Percentiles rank a stretch among this genome's conserved stretches.
These are phyloP conservation scores for Nemania abortiva DNA, from an alignment of 2,329 filamentous ascomycete genomes.

Conservation along the genomic window DNA sequence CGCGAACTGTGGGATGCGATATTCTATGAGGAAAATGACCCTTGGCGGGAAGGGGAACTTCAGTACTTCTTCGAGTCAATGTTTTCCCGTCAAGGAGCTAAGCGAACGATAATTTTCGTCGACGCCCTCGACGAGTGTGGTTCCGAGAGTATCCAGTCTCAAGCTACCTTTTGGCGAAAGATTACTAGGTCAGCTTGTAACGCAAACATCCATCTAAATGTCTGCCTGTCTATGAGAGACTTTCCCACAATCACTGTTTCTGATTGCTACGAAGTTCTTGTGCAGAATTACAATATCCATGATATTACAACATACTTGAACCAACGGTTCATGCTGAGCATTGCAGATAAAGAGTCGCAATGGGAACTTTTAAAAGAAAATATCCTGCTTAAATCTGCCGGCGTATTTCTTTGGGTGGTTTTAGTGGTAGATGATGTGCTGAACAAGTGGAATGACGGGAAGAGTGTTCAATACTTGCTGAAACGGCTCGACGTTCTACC, in stretches of 20 bases:
- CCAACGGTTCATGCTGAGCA: neutral
- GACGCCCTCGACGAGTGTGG: conserved; percentile 14
- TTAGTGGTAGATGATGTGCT: conserved; percentile 2
- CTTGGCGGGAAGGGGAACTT: neutral
- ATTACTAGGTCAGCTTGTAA: neutral
- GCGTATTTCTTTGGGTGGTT: too few species aligned
- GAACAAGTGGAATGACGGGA: neutral
- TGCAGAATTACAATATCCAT: conserved; percentile 3
- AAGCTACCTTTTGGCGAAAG: conserved; percentile 4
- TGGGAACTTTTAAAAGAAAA: conserved; percentile 6
- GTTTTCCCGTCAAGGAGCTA: neutral
- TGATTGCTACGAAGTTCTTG: neutral
- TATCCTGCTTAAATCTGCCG: conserved; percentile 8
- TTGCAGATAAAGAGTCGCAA: neutral
- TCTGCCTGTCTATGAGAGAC: conserved; percentile 3
- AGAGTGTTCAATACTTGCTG: neutral
- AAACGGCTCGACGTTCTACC: conserved; percentile 2
- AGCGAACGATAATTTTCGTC: conserved; percentile 9
- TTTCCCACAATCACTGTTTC: neutral
- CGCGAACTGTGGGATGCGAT: neutral
- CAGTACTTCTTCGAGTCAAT: neutral
- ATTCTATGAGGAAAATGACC: neutral
- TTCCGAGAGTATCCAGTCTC: neutral
- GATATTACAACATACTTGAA: conserved; percentile 14
- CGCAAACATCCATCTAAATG: neutral